Percentiles rank a stretch among this genome's conserved stretches.
Conservation (phyloP, 2,329 filamentous ascomycete genomes). For the Beauveria medogensis region DNA sequence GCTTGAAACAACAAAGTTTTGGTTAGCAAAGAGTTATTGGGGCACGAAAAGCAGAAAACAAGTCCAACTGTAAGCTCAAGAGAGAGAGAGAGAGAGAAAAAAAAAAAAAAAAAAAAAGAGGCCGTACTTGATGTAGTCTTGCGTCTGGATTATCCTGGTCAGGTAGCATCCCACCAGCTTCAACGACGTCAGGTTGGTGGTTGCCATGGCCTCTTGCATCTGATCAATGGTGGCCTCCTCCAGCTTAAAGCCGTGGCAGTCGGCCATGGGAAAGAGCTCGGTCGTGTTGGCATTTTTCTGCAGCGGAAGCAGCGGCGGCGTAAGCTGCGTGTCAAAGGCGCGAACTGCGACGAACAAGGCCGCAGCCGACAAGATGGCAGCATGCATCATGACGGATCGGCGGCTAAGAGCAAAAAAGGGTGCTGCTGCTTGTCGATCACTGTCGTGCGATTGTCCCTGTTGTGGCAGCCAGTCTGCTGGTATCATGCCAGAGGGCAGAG, state of each 20-base stretch:
- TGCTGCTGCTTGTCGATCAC: background rate
- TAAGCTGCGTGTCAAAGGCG: conserved; percentile 12
- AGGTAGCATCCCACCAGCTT: conserved; percentile 57
- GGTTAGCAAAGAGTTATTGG: background rate
- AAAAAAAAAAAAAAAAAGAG: background rate
- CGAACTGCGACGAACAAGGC: background rate
- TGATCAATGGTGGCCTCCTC: conserved; percentile 64
- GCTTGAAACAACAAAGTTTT: conserved; percentile 21
- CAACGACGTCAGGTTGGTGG: conserved; percentile 47
- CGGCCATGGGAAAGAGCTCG: conserved; percentile 51
- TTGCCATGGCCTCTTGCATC: conserved; percentile 50
- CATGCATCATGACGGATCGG: background rate
- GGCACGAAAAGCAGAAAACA: too few relatives aligned
- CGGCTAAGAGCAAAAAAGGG: background rate
- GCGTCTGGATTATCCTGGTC: conserved; percentile 50
- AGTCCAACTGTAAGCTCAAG: background rate
- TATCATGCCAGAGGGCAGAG: background rate
- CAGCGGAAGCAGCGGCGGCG: conserved; percentile 26
- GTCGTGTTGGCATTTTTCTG: conserved; percentile 28
- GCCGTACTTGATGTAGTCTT: conserved; percentile 54
- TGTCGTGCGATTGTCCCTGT: background rate
- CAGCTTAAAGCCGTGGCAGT: conserved; percentile 51
- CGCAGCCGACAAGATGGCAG: background rate
- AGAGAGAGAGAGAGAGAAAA: too few relatives aligned
- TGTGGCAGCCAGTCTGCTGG: background rate